Percentiles rank a stretch among this genome's conserved stretches.
Conservation (phyloP, 495 filamentous ascomycete species). For the Lasiosphaeria hispida region DNA sequence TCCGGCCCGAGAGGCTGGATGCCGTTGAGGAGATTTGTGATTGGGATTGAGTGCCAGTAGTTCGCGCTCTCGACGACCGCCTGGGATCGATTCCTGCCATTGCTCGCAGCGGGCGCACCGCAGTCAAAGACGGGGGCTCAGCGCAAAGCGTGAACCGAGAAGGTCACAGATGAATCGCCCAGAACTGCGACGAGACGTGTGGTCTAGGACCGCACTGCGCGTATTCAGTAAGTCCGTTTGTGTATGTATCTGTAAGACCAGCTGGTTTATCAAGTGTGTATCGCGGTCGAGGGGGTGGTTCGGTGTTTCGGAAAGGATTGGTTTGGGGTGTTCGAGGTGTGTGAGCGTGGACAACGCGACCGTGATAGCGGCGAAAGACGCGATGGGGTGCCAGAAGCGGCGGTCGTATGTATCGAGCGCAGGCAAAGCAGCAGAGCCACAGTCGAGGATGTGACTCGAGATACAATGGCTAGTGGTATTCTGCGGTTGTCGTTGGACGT, state of each 20-base stretch:
- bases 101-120: constrained; percentile 33
- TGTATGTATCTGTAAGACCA: too few species aligned
- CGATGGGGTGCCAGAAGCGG: not conserved
- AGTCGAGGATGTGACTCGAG: too few species aligned
- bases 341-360: not conserved
- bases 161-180: not conserved
- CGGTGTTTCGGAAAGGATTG: too few species aligned
- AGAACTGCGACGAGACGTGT: not conserved
- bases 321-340: not conserved
- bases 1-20: constrained; percentile 59
- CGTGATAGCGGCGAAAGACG: not conserved
- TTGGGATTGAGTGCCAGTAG: constrained; percentile 61
- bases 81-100: constrained; percentile 67
- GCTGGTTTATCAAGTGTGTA: too few species aligned
- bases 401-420: too few species aligned
- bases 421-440: too few species aligned
- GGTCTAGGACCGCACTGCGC: too few species aligned
- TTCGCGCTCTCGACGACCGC: constrained; percentile 88
- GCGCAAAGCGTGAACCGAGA: not conserved
- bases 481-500: too few species aligned
- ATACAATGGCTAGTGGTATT: too few species aligned
- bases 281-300: too few species aligned
- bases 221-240: too few species aligned
- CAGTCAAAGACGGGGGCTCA: constrained; percentile 24
- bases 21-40: constrained; percentile 79